phyloP scores from a whole-genome alignment of 495 filamentous ascomycete genomes.

The Platismatia glauca region DNA sequence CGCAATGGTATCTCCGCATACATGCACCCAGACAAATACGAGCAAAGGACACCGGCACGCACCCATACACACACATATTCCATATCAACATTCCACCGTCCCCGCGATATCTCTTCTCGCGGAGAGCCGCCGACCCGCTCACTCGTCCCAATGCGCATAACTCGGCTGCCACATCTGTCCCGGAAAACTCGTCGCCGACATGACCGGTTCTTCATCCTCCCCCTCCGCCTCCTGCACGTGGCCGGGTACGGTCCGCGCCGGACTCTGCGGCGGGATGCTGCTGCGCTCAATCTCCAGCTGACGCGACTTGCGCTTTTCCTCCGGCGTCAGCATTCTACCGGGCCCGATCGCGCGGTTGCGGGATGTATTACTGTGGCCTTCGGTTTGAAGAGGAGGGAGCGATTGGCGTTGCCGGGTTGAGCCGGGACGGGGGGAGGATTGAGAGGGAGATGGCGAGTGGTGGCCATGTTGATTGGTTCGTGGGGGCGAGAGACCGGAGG shows the following conservation, averaged over 20 bases:
- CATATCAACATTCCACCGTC: neutral
- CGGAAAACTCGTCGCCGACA: constrained; percentile 73
- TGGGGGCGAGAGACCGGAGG: constrained; percentile 6
- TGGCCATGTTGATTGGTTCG: neutral
- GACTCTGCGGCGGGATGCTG: constrained; percentile 17
- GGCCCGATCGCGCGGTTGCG: constrained; percentile 5
- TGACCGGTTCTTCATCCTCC: constrained; percentile 49
- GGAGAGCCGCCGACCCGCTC: neutral
- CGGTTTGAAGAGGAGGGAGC: constrained; percentile 22
- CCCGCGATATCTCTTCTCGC: no score
- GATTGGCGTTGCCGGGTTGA: constrained; percentile 15
- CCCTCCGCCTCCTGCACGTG: neutral
- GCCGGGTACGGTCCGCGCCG: constrained; percentile 6
- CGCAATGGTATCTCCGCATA: neutral
- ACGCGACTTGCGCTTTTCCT: constrained; percentile 26
- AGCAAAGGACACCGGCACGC: neutral
- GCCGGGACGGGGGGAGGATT: neutral
- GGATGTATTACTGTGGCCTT: constrained; percentile 1
- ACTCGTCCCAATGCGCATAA: constrained; percentile 15
- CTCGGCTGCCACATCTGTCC: constrained; percentile 74
- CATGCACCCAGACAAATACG: neutral
- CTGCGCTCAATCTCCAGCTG: constrained; percentile 26
- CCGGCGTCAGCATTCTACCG: constrained; percentile 19
- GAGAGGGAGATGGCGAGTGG: constrained; percentile 1
- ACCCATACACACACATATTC: neutral